phyloP scores from a whole-genome alignment of 2,329 filamentous ascomycete genomes.

The Aspergillus sp. region DNA sequence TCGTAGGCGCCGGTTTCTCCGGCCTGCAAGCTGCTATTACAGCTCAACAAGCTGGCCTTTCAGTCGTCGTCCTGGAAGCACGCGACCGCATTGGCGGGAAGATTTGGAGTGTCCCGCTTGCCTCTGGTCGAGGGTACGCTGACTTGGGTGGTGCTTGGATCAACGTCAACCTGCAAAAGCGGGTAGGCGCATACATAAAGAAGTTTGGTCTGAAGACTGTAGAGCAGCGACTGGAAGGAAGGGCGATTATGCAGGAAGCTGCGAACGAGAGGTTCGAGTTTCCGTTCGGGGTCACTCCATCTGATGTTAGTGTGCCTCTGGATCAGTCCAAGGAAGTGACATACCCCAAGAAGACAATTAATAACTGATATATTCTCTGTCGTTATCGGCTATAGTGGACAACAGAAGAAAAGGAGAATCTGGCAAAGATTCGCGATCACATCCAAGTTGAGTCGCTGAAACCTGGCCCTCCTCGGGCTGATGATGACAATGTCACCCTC shows the following conservation, averaged over 20 bases:
- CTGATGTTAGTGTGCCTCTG: too few species aligned
- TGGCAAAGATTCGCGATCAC: conserved; percentile 39
- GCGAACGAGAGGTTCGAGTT: conserved; percentile 22
- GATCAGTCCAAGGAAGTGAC: too few species aligned
- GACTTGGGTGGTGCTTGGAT: conserved; percentile 64
- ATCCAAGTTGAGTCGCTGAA: conserved; percentile 38
- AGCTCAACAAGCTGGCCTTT: conserved; percentile 33
- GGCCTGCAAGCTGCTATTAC: conserved; percentile 41
- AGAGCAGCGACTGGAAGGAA: conserved; percentile 33
- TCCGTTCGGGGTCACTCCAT: conserved; percentile 36
- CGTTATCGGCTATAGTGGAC: conserved; percentile 26
- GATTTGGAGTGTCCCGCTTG: conserved; percentile 37
- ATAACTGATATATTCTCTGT: too few species aligned
- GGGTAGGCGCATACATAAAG: conserved; percentile 31
- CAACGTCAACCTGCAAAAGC: conserved; percentile 51
- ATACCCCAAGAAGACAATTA: not conserved
- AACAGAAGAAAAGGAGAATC: conserved; percentile 34
- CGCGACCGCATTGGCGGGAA: conserved; percentile 49
- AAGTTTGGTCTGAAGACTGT: conserved; percentile 33
- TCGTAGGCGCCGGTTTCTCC: conserved; percentile 43
- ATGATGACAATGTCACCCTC: conserved; percentile 38
- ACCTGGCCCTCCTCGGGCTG: conserved; percentile 16
- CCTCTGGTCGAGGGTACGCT: conserved; percentile 26
- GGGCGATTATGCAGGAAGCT: conserved; percentile 33
- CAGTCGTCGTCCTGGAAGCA: conserved; percentile 43